Conservation (phyloP, 768 basidiomycete genomes). For the Pholiota molesta region DNA sequence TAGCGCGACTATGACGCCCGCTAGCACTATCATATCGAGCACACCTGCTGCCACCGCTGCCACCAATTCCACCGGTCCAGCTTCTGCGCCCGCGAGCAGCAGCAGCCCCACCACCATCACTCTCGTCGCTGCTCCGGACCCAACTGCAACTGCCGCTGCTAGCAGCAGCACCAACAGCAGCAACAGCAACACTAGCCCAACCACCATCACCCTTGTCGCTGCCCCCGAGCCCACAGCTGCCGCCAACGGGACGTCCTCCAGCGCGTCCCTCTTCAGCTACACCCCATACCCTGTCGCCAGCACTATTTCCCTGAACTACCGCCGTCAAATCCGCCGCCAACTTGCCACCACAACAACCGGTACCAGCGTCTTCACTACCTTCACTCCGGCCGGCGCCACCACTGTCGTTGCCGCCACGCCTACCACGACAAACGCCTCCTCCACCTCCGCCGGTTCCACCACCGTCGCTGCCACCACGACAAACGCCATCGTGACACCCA, state of each 20-base stretch:
- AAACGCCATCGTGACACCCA: slow-evolving; percentile 24
- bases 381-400: slow-evolving; percentile 15
- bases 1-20: neutral
- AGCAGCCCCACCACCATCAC: neutral
- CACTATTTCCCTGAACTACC: slow-evolving; percentile 11
- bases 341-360: neutral
- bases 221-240: no score
- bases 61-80: slow-evolving; percentile 1
- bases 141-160: neutral
- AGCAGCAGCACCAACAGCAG: no score
- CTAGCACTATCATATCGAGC: neutral
- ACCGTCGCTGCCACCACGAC: slow-evolving; percentile 5
- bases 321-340: slow-evolving; percentile 1
- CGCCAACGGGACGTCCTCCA: no score
- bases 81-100: neutral
- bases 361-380: neutral
- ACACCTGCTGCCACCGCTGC: neutral
- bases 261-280: neutral
- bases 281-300: slow-evolving; percentile 13
- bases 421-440: slow-evolving; percentile 14
- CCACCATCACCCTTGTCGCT: no score
- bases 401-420: slow-evolving; percentile 9
- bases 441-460: slow-evolving; percentile 15
- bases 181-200: no score
- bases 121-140: slow-evolving; percentile 5